Conservation (phyloP, 139 green algal genomes). For the Marvania coccoides region DNA sequence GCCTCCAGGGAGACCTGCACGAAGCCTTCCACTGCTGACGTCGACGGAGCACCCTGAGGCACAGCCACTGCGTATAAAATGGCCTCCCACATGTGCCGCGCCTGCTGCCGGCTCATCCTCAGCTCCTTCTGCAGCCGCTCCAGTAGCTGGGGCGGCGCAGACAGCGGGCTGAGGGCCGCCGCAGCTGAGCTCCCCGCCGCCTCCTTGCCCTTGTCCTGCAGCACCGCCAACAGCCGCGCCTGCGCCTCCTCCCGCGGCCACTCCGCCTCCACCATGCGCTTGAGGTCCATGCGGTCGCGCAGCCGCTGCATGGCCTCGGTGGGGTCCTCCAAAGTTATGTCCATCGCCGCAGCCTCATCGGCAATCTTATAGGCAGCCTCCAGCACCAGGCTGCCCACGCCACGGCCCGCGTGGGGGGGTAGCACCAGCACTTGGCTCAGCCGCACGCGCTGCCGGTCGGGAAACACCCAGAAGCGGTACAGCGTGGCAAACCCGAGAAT, state of each 20-base stretch:
- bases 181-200: neutral
- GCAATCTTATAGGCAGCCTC: slow-evolving; percentile 47
- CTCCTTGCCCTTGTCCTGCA: neutral
- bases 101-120: slow-evolving; percentile 24
- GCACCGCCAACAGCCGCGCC: slow-evolving; percentile 2
- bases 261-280: slow-evolving; percentile 17
- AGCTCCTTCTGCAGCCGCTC: slow-evolving; percentile 15
- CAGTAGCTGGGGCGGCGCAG: neutral
- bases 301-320: slow-evolving; percentile 63
- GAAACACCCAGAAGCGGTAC: slow-evolving; percentile 80
- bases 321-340: slow-evolving; percentile 80
- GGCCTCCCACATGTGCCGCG: neutral
- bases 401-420: slow-evolving; percentile 57
- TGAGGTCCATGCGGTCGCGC: slow-evolving; percentile 61
- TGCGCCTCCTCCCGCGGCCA: slow-evolving; percentile 35
- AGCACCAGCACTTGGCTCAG: slow-evolving; percentile 79
- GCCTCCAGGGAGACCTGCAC: neutral
- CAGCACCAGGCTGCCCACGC: slow-evolving; percentile 59
- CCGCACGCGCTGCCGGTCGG: slow-evolving; percentile 48
- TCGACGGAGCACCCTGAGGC: neutral
- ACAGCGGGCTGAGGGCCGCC: slow-evolving; percentile 9
- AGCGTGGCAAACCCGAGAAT: slow-evolving; percentile 56
- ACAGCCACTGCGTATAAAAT: neutral
- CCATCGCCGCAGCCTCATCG: slow-evolving; percentile 25
- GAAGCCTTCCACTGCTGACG: neutral